Conservation (phyloP, 2,329 filamentous ascomycete genomes). For the Pyricularia pennisetigena region DNA sequence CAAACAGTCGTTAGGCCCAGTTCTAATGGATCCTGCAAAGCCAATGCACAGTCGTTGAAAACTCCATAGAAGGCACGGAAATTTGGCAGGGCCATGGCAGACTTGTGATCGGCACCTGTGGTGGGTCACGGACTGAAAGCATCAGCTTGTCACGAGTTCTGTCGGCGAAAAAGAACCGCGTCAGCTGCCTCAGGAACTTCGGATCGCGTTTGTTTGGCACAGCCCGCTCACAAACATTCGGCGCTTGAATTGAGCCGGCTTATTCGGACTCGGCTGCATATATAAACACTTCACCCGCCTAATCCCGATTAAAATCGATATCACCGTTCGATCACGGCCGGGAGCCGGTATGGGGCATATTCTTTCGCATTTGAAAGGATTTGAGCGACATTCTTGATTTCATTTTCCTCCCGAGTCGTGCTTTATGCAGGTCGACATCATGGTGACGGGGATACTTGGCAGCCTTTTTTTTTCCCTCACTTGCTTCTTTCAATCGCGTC, state of each 20-base stretch:
- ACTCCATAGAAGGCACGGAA: not conserved
- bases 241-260: not conserved
- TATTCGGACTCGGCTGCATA: conserved; percentile 1
- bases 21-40: not conserved
- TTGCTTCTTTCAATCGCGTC: not conserved
- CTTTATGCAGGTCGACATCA: not conserved
- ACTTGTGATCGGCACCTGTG: not conserved
- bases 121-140: not conserved
- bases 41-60: not conserved
- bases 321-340: not conserved
- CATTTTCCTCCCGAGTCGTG: not conserved
- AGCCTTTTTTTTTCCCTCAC: not conserved
- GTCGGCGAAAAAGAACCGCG: conserved; percentile 1
- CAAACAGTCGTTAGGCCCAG: not conserved
- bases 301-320: not conserved
- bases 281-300: not conserved
- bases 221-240: not conserved
- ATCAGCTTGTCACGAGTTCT: not conserved
- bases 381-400: not conserved
- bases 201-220: not conserved
- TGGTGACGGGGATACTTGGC: not conserved
- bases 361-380: not conserved
- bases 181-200: not conserved
- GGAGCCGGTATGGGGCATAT: not conserved
- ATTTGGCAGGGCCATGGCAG: not conserved